These are phyloP conservation scores for Termitomyces sp. DNA, from an alignment of 768 basidiomycete genomes.

Conservation along the genomic window DNA sequence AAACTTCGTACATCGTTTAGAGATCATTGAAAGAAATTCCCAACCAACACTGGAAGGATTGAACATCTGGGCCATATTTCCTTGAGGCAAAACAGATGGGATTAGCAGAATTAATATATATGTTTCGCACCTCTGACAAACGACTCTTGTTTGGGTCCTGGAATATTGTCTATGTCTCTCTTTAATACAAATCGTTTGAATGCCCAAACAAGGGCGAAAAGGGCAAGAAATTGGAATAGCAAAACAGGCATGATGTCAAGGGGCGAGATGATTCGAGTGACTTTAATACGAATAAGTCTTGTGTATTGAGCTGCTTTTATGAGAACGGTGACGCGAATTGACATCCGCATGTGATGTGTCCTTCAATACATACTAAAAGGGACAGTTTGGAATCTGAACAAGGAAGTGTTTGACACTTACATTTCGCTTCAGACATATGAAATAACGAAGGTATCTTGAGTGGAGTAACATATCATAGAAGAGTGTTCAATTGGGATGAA, in stretches of 20 bases:
- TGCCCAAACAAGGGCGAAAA: slow-evolving; percentile 9
- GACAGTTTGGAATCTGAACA: too few species aligned
- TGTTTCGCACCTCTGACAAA: slow-evolving; percentile 20
- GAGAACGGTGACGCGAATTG: not conserved
- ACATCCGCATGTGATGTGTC: not conserved
- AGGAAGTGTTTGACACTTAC: too few species aligned
- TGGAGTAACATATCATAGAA: too few species aligned
- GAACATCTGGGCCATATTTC: slow-evolving; percentile 15
- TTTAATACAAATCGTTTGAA: slow-evolving; percentile 12
- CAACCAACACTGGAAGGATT: slow-evolving; percentile 4
- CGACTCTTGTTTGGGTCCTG: slow-evolving; percentile 25
- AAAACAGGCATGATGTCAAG: not conserved
- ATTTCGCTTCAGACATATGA: too few species aligned
- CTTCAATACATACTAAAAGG: not conserved
- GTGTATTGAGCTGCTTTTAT: not conserved
- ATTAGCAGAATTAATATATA: not conserved
- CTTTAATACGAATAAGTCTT: not conserved
- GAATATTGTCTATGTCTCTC: slow-evolving; percentile 25
- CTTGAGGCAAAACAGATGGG: slow-evolving; percentile 2
- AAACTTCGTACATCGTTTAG: slow-evolving; percentile 7
- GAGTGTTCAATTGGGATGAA: not conserved
- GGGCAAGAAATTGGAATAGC: not conserved
- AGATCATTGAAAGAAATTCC: slow-evolving; percentile 11
- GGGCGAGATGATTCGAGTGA: not conserved
- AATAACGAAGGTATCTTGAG: too few species aligned